A percentile compares a stretch with the other conserved stretches of the same genome.
Conservation (phyloP, 257 asterid species). For the Fraxinus cuspidata region DNA sequence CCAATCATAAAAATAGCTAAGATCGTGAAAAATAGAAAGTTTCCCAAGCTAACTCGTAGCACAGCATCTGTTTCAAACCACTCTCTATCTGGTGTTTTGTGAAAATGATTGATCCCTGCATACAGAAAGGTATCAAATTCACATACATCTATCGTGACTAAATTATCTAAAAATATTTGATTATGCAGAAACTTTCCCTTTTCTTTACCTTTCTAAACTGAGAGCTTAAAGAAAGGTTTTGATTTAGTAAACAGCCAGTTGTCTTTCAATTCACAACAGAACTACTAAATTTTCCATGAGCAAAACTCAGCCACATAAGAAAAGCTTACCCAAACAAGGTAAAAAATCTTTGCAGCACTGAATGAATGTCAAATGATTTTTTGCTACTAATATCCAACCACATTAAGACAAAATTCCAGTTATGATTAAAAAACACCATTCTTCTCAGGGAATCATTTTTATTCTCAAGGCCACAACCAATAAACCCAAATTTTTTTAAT, state of each 20-base stretch:
- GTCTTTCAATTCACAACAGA: not conserved
- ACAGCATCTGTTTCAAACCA: slow-evolving; percentile 99
- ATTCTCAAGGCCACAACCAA: not conserved
- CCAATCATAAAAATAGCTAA: slow-evolving; percentile 84
- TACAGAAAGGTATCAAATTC: slow-evolving; percentile 18
- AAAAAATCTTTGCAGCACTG: not conserved
- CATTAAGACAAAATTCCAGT: not conserved
- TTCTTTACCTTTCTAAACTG: not conserved
- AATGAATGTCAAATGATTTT: not conserved
- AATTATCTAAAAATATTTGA: not conserved
- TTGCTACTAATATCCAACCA: not conserved
- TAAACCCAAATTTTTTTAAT: not conserved
- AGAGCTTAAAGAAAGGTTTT: not conserved
- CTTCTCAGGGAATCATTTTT: not conserved
- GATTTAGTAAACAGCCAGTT: not conserved
- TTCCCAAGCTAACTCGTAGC: slow-evolving; percentile 92
- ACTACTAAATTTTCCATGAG: not conserved
- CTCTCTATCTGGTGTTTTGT: slow-evolving; percentile 85
- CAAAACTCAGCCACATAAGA: not conserved
- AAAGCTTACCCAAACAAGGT: not conserved
- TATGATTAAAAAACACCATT: not conserved
- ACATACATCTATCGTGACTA: not conserved
- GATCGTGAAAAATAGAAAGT: slow-evolving; percentile 84
- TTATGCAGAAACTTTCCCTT: not conserved
- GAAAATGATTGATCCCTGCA: slow-evolving; percentile 93